These are phyloP conservation scores for Ilex paraguariensis DNA, from an alignment of 305 asterid genomes.

Conservation along the genomic window DNA sequence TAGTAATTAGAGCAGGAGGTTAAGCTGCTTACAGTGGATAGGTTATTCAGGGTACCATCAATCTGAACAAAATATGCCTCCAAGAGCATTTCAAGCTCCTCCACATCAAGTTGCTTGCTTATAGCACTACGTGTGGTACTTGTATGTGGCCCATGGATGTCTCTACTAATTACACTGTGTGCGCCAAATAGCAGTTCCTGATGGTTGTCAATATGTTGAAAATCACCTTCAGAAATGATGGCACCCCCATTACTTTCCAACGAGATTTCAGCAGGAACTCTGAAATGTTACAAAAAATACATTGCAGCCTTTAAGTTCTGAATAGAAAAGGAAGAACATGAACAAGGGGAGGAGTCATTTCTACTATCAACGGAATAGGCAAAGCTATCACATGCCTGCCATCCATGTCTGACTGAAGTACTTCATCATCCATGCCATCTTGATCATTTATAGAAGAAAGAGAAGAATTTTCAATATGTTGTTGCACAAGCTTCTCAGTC, in stretches of 20 bases:
- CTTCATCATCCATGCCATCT: conserved; percentile 50
- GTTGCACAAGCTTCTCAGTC: conserved; percentile 68
- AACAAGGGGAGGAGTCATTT: not conserved
- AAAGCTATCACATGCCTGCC: conserved; percentile 41
- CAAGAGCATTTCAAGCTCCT: conserved; percentile 98
- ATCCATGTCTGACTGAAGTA: conserved; percentile 38
- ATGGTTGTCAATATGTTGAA: conserved; percentile 30
- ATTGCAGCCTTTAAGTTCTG: not conserved
- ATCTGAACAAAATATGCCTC: conserved; percentile 97
- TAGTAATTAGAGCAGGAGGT: conserved; percentile 11
- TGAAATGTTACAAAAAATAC: conserved; percentile 20
- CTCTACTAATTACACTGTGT: conserved; percentile 48
- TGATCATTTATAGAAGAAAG: conserved; percentile 52
- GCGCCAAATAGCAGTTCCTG: conserved; percentile 51
- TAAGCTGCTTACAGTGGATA: conserved; percentile 64
- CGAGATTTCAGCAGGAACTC: conserved; percentile 46
- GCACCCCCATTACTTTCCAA: conserved; percentile 47
- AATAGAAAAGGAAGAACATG: not conserved
- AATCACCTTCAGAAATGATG: conserved; percentile 32
- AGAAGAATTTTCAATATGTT: conserved; percentile 57
- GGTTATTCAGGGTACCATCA: conserved; percentile 85
- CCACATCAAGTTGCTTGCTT: conserved; percentile 82
- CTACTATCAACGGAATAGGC: not conserved
- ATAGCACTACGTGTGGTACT: conserved; percentile 53
- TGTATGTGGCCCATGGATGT: conserved; percentile 70